Base-by-base conservation (phyloP, 306 rosid species). In the Pyrus communis region DNA sequence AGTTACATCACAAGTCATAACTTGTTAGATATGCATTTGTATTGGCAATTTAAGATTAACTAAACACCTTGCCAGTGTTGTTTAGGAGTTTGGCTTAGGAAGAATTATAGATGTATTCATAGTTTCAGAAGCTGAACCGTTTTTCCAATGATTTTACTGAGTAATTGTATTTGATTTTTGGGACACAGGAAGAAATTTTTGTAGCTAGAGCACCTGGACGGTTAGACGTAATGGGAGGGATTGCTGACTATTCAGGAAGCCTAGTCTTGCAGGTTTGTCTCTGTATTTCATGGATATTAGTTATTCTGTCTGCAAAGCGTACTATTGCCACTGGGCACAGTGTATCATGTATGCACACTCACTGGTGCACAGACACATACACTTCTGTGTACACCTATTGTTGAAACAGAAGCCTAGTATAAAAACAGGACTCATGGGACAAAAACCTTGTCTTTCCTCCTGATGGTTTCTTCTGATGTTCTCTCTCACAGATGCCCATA, bases 181-280 rank as follows among this genome's bases (percentile, higher is more conserved):
- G 33, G 19, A 11, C 70, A 40, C 86, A 96, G 99, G 98, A 91
- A 78, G 99, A 92, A 38, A 85, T 96, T 79, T 88, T 88, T 85
- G 93, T 96, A 81, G 79, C 99, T 7, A 91, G 99, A 82, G 99
- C 99, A 79, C 99, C 99, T 55, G 98, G 99, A 78, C 88, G 99
- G 76, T 81, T 96, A 79, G 99, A 96, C 77, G 98, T 92, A 42
- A 96, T 96, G 99, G 99, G 99, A 66, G 99, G 99, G 55, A 96
- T 96, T 82, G 99, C 98, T 70, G 99, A 96, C 84, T 96, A 96
- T 81, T 96, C 99, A 62, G 99, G 99, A 81, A 90, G 97, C 81
- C 97, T 96, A 76, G 99, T 96, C 63, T 92, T 96, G 78, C 99
- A 95, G 97, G 97, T 94, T 63, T 68, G 52, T 67, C 35, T 83